phyloP scores from a whole-genome alignment of 345 rosid genomes.

The Gossypium bickii region DNA sequence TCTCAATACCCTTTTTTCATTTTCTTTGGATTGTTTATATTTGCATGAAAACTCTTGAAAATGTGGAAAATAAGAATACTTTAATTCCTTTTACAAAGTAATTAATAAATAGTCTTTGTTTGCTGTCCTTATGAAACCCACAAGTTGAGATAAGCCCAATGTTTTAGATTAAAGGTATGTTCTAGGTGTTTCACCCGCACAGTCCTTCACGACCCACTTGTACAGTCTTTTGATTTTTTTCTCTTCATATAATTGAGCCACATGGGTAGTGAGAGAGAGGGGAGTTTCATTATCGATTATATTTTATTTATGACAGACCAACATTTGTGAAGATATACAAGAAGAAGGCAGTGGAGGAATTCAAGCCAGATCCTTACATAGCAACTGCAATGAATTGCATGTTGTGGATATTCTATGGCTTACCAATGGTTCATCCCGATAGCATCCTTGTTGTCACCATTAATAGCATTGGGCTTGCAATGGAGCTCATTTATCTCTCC shows the following conservation, averaged over 20 bases:
- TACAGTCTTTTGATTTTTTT: not conserved
- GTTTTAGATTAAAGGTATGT: not conserved
- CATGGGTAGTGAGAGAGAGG: too few species aligned
- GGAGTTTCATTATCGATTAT: not conserved
- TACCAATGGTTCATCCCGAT: constrained; percentile 48
- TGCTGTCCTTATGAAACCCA: not conserved
- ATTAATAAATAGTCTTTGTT: too few species aligned
- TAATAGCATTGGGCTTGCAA: constrained; percentile 28
- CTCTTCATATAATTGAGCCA: too few species aligned
- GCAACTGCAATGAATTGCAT: constrained; percentile 43
- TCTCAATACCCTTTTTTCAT: not conserved
- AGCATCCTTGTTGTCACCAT: constrained; percentile 43
- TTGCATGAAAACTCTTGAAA: not conserved
- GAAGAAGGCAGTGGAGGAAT: constrained; percentile 44
- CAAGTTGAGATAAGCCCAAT: not conserved
- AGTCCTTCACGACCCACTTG: not conserved
- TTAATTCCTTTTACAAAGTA: too few species aligned
- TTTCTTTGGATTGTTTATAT: not conserved
- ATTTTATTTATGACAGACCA: constrained; percentile 18
- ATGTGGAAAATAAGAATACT: too few species aligned
- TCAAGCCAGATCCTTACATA: constrained; percentile 46
- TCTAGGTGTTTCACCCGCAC: not conserved
- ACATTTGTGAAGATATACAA: constrained; percentile 30
- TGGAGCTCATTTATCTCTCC: constrained; percentile 29
- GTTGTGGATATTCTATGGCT: constrained; percentile 51